Evolutionary conservation across 305 asterid species (phyloP), one percentile per base, ranked within the genome.

Genomic region (Solanum hybrid): DNA sequence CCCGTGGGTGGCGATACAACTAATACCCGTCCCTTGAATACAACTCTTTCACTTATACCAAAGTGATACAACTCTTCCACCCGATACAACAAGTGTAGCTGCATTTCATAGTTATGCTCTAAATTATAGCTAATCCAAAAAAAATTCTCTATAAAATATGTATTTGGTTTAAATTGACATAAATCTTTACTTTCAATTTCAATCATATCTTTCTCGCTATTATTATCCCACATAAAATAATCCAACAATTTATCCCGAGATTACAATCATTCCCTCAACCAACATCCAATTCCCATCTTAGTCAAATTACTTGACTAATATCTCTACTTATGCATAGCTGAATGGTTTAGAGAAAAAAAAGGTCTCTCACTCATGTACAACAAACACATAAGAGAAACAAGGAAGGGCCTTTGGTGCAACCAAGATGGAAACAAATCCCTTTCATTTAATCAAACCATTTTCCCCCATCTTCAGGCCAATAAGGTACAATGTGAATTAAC

Each of bases 191-290:
- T 67, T 67, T 67, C 4, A n/a, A 10, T n/a, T 67, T 64, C 13
- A n/a, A n/a, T n/a, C 3, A 0, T 10, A 0, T 67, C 14, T 10
- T 10, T 67, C 24, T 67, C 13, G 14, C 6, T 64, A 8, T 9
- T 64, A 8, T n/a, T 0, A 64, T 64, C 6, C 1, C 31, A 67
- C 75, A 0, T n/a, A 67, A 67, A 34, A 77, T 20, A 77, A 33
- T 76, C 29, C 9, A 9, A 0, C n/a, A 33, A 76, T 76, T 76
- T 76, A 76, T 76, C 0, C 2, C 1, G 4, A 76, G 7, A 76
- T 33, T 16, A 33, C 0, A 74, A 11, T 4, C 29, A 20, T 64
- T n/a, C 33, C 10, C 31, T 18, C 11, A 20, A 29, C 18, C 80
- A 75, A 75, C 11, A 31, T 31, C 39, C 39, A 75, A 75, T 14